Conservation (phyloP, 2,329 filamentous ascomycete genomes). For the Scopulariopsis brevicaulis region DNA sequence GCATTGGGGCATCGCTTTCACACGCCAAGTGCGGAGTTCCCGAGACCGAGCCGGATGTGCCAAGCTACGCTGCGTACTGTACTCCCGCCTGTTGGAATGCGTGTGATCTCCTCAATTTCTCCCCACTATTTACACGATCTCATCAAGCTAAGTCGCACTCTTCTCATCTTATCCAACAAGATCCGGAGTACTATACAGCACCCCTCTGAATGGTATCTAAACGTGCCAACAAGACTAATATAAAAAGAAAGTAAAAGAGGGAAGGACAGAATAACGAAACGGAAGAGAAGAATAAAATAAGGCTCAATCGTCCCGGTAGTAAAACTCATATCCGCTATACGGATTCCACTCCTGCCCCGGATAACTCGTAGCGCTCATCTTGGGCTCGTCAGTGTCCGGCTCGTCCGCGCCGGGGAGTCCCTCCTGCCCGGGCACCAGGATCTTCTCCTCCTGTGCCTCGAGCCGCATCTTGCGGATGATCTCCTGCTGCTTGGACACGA, state of each 20-base stretch:
- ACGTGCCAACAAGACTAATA: not conserved
- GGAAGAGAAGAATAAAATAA: not conserved
- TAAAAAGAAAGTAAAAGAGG: not conserved
- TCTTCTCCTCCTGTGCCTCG: slow-evolving; percentile 41
- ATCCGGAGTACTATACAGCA: not conserved
- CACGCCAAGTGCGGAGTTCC: too few relatives aligned
- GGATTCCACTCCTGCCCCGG: slow-evolving; percentile 63
- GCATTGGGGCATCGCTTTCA: too few relatives aligned
- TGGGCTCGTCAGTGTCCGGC: slow-evolving; percentile 26
- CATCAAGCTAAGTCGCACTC: not conserved
- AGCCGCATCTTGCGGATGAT: slow-evolving; percentile 15
- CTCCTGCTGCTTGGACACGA: not conserved
- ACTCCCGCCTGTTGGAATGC: too few relatives aligned
- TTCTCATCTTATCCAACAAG: not conserved
- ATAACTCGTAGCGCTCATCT: slow-evolving; percentile 58
- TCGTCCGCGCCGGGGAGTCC: slow-evolving; percentile 14
- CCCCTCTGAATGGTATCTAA: not conserved
- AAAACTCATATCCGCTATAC: slow-evolving; percentile 18
- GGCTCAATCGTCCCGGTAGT: not conserved
- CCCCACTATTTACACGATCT: too few relatives aligned
- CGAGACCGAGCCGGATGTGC: too few relatives aligned
- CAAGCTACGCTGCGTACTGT: too few relatives aligned
- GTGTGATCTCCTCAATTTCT: too few relatives aligned
- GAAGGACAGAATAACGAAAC: not conserved
- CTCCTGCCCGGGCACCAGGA: slow-evolving; percentile 24